Conservation (phyloP, 2,329 filamentous ascomycete genomes). For the Xylariaceae sp. region DNA sequence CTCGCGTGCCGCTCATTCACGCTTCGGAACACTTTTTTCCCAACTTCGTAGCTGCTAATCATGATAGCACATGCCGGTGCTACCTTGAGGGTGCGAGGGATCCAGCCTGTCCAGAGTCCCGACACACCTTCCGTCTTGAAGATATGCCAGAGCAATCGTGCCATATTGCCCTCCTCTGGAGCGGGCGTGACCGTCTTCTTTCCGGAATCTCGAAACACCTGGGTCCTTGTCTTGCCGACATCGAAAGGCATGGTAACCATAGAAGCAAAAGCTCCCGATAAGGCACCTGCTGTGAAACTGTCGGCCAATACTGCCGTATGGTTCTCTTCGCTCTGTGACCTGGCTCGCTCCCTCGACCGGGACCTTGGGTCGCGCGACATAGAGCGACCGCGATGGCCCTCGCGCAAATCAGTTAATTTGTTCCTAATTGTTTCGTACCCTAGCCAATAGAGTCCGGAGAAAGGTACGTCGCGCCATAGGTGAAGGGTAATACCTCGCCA, state of each 20-base stretch:
- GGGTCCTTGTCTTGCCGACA: constrained; percentile 92
- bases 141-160: constrained; percentile 82
- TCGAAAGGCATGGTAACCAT: constrained; percentile 93
- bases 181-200: constrained; percentile 29
- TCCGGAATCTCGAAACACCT: constrained; percentile 63
- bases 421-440: constrained; percentile 84
- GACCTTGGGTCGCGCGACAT: constrained; percentile 33
- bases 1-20: constrained; percentile 55
- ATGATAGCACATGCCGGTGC: constrained; percentile 97
- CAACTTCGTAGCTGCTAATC: constrained; percentile 96
- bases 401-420: constrained; percentile 63
- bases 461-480: constrained; percentile 94
- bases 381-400: constrained; percentile 40
- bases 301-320: constrained; percentile 76
- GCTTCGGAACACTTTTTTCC: constrained; percentile 77
- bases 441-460: constrained; percentile 97
- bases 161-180: constrained; percentile 75
- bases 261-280: constrained; percentile 78
- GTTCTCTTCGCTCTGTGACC: constrained; percentile 61
- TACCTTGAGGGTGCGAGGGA: constrained; percentile 86
- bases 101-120: constrained; percentile 88
- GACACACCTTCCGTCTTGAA: constrained; percentile 75
- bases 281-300: constrained; percentile 80
- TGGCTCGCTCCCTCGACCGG: constrained; percentile 40
- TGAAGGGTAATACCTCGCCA: constrained; percentile 90